These are phyloP conservation scores for Aspergillus caelatus DNA, from an alignment of 2,329 filamentous ascomycete genomes.

Conservation along the genomic window DNA sequence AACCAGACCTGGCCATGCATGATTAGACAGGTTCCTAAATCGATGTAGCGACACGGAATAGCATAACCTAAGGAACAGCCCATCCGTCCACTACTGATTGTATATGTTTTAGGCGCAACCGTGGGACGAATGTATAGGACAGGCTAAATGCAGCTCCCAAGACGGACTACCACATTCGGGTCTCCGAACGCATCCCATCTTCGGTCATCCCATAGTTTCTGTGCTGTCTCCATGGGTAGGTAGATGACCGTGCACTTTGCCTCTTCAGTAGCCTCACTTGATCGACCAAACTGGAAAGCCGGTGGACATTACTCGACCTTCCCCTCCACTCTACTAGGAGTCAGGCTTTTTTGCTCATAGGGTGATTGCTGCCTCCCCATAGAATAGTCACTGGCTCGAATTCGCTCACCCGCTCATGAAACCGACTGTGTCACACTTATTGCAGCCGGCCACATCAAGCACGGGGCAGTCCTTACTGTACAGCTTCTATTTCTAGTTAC, in stretches of 20 bases:
- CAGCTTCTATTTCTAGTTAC: background rate
- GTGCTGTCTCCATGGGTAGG: too few species aligned
- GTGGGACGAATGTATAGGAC: background rate
- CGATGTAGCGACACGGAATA: background rate
- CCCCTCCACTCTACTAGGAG: background rate
- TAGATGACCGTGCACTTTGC: background rate
- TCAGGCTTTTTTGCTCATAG: background rate
- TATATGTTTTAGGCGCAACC: slow-evolving; percentile 15
- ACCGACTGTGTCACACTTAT: background rate
- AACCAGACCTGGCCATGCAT: background rate
- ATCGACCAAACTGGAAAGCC: background rate
- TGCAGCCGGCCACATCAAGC: background rate
- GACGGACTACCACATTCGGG: slow-evolving; percentile 5
- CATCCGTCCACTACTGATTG: slow-evolving; percentile 17
- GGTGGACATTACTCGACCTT: background rate
- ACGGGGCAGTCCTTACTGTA: background rate
- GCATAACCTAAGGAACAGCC: background rate
- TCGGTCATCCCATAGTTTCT: background rate
- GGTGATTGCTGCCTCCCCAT: background rate
- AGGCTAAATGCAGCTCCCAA: slow-evolving; percentile 5
- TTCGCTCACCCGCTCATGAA: background rate
- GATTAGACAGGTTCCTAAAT: slow-evolving; percentile 5
- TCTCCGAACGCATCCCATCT: background rate
- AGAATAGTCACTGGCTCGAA: background rate
- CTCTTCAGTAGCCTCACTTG: background rate